These are phyloP conservation scores for Thermochaetoides thermophila DNA, from an alignment of 495 filamentous ascomycete genomes.

Conservation along the genomic window DNA sequence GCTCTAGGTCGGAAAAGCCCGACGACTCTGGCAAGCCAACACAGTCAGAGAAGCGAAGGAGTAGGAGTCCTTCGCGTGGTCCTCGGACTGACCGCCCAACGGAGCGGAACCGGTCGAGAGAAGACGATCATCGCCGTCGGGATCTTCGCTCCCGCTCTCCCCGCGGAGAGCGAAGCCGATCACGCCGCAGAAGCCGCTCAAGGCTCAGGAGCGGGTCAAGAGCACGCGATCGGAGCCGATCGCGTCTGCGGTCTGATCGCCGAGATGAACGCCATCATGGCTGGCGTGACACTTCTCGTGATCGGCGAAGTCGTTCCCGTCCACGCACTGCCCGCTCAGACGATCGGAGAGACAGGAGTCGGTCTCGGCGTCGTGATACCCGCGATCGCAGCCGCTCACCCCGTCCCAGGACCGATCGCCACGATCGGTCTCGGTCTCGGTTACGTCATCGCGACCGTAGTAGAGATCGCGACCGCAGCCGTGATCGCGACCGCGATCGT, in stretches of 20 bases:
- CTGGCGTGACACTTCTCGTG: conserved; percentile 12
- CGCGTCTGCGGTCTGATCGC: conserved; percentile 8
- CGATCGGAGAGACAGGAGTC: conserved; percentile 20
- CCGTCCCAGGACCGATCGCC: conserved; percentile 13
- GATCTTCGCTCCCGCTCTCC: conserved; percentile 7
- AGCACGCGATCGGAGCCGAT: conserved; percentile 14
- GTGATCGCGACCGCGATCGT: conserved; percentile 11
- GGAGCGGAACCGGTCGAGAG: too few relatives aligned
- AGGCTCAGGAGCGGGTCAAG: conserved; percentile 14
- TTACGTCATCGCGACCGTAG: conserved; percentile 11
- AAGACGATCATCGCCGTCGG: too few relatives aligned
- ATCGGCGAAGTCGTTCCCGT: conserved; percentile 19
- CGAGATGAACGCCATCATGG: conserved; percentile 13
- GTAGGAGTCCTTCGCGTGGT: conserved; percentile 10
- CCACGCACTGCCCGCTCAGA: conserved; percentile 17
- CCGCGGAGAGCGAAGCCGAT: conserved; percentile 16
- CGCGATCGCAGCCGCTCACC: conserved; percentile 18
- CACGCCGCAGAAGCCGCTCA: conserved; percentile 13
- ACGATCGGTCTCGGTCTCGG: conserved; percentile 17
- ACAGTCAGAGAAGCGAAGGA: conserved; percentile 9
- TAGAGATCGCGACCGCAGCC: conserved; percentile 18
- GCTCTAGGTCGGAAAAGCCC: conserved; percentile 4
- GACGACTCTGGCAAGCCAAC: conserved; percentile 12
- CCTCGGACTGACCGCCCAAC: too few relatives aligned
- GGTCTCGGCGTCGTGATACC: conserved; percentile 17